phyloP scores from a whole-genome alignment of 768 basidiomycete genomes.

The Agaricus subrufescens region DNA sequence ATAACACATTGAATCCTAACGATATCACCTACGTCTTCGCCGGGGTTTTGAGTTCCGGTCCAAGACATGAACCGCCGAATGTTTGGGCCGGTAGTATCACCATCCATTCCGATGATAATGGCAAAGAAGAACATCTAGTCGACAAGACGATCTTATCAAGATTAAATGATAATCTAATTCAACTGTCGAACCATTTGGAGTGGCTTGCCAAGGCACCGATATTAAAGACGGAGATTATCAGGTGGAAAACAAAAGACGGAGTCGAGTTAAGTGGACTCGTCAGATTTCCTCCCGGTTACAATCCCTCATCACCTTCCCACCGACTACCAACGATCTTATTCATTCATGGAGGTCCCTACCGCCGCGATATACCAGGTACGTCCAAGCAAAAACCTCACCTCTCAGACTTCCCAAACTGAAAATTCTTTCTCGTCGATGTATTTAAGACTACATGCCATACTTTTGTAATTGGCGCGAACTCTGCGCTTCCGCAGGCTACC shows the following conservation, averaged over 20 bases:
- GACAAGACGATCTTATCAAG: background rate
- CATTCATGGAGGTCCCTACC: conserved; percentile 8
- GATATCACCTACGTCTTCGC: conserved; percentile 22
- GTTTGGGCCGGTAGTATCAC: conserved; percentile 26
- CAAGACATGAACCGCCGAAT: conserved; percentile 28
- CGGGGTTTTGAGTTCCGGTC: conserved; percentile 27
- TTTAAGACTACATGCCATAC: conserved; percentile 33
- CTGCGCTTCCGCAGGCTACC: conserved; percentile 28
- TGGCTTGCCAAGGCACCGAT: conserved; percentile 25
- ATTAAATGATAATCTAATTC: conserved; percentile 6
- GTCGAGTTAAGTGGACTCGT: conserved; percentile 24
- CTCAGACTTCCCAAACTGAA: background rate
- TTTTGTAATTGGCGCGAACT: conserved; percentile 34
- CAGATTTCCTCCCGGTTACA: conserved; percentile 24
- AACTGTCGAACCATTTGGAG: conserved; percentile 27
- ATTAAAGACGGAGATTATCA: conserved; percentile 21
- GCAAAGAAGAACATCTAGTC: conserved; percentile 11
- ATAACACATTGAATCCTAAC: conserved; percentile 14
- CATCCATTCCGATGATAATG: conserved; percentile 1
- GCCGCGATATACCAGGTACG: conserved; percentile 24
- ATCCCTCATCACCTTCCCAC: background rate
- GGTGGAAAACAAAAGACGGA: conserved; percentile 26
- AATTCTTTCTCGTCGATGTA: background rate
- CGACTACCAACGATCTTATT: conserved; percentile 3
- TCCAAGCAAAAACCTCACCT: background rate